Percentiles rank a stretch among this genome's conserved stretches.
phyloP scores from a whole-genome alignment of 2,329 filamentous ascomycete species.

The Fusarium compactum region DNA sequence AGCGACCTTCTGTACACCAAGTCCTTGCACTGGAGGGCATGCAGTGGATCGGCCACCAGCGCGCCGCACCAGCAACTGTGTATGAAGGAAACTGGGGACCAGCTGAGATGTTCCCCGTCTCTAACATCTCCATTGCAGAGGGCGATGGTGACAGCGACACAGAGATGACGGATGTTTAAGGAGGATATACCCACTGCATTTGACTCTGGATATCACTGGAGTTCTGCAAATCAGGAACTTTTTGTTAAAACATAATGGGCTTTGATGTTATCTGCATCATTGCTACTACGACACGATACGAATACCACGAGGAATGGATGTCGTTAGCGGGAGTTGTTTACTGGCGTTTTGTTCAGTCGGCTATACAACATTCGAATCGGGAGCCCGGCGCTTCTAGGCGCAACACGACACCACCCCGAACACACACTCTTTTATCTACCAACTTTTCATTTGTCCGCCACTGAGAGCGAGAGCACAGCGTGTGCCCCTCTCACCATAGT shows the following conservation, averaged over 20 bases:
- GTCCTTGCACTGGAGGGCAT: constrained; percentile 80
- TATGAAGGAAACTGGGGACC: constrained; percentile 98
- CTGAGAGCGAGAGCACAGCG: constrained; percentile 4
- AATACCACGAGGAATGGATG: constrained; percentile 49
- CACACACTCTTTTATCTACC: constrained; percentile 23
- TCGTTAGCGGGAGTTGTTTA: constrained; percentile 32
- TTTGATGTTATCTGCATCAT: constrained; percentile 36
- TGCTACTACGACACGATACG: constrained; percentile 45
- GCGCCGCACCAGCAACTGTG: constrained; percentile 89
- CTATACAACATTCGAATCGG: constrained; percentile 31
- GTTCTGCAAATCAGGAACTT: constrained; percentile 32
- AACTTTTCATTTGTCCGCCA: constrained; percentile 32
- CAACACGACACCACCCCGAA: constrained; percentile 24
- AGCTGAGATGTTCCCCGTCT: constrained; percentile 61
- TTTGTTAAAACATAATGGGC: constrained; percentile 42
- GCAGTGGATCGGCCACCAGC: constrained; percentile 81
- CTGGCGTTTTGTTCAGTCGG: constrained; percentile 44
- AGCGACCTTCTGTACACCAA: constrained; percentile 80
- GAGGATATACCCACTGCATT: constrained; percentile 40
- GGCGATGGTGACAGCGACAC: constrained; percentile 59
- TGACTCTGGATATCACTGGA: constrained; percentile 51
- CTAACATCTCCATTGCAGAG: constrained; percentile 53
- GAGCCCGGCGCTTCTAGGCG: constrained; percentile 24
- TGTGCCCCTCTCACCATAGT: constrained; percentile 19
- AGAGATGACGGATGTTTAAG: constrained; percentile 70